A percentile compares a stretch with the other conserved stretches of the same genome.
These are phyloP conservation scores for Colletotrichum sp. DNA, from an alignment of 2,329 filamentous ascomycete genomes.

Conservation along the genomic window DNA sequence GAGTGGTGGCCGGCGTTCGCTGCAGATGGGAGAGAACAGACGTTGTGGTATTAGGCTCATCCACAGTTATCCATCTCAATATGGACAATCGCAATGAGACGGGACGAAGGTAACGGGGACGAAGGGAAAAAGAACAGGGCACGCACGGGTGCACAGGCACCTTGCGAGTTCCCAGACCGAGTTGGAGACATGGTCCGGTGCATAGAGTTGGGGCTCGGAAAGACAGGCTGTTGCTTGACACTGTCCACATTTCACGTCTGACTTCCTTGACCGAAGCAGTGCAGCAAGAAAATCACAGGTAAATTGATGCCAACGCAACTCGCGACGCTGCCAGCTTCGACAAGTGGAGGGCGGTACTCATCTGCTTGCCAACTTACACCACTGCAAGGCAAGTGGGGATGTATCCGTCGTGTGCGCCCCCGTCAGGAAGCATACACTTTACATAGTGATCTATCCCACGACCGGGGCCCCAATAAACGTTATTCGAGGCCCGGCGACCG, in stretches of 20 bases:
- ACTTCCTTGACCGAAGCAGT: background rate
- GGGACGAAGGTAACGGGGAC: constrained; percentile 4
- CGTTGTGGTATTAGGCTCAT: constrained; percentile 8
- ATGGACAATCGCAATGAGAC: background rate
- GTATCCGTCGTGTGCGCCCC: background rate
- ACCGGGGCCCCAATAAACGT: background rate
- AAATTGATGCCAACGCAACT: background rate
- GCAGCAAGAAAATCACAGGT: background rate
- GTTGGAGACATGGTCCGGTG: background rate
- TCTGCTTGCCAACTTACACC: background rate
- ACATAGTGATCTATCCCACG: background rate
- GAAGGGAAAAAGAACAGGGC: background rate
- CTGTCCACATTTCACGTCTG: background rate
- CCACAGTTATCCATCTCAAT: constrained; percentile 12
- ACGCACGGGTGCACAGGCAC: constrained; percentile 9
- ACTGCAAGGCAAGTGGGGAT: background rate
- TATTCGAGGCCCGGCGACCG: background rate
- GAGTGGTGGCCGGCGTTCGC: background rate
- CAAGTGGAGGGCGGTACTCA: background rate
- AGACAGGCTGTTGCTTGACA: background rate
- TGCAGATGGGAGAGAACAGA: background rate
- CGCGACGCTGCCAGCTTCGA: background rate
- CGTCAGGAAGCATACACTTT: background rate
- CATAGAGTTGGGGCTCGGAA: background rate
- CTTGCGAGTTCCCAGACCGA: background rate